Percentiles rank a stretch among this genome's conserved stretches.
These are phyloP conservation scores for Colletotrichum kahawae DNA, from an alignment of 2,329 filamentous ascomycete species.

Conservation along the genomic window DNA sequence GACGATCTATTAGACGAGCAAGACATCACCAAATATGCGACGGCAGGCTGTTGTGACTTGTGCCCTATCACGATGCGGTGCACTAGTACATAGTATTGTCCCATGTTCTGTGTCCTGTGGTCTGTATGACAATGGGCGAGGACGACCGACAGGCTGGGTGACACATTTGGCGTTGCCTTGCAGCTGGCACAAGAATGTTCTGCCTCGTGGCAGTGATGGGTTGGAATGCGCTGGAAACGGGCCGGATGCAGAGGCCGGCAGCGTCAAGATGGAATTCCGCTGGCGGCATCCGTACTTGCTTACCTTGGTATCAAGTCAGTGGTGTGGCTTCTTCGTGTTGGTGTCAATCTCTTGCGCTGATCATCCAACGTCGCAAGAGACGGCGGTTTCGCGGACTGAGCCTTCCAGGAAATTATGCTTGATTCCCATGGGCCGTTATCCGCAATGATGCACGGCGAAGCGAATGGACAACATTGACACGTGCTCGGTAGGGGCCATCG, in stretches of 20 bases:
- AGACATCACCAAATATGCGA: neutral
- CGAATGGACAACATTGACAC: neutral
- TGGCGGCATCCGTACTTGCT: neutral
- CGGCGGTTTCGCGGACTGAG: neutral
- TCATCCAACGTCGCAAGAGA: neutral
- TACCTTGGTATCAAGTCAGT: neutral
- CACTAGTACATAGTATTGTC: neutral
- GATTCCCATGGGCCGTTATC: neutral
- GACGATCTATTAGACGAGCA: neutral
- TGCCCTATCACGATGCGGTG: neutral
- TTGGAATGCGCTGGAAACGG: conserved; percentile 14
- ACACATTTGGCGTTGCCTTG: neutral
- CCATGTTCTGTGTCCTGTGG: neutral
- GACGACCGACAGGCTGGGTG: neutral
- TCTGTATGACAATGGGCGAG: neutral
- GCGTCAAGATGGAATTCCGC: neutral
- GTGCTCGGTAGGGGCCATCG: neutral
- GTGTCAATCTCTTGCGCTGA: neutral
- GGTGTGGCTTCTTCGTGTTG: neutral
- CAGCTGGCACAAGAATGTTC: neutral
- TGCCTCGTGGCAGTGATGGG: conserved; percentile 4
- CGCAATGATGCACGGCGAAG: neutral
- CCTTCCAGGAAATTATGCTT: conserved; percentile 5
- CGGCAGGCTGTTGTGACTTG: neutral
- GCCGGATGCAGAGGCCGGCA: neutral